phyloP scores from a whole-genome alignment of 2,329 filamentous ascomycete species.

The Sphaerulina musiva region DNA sequence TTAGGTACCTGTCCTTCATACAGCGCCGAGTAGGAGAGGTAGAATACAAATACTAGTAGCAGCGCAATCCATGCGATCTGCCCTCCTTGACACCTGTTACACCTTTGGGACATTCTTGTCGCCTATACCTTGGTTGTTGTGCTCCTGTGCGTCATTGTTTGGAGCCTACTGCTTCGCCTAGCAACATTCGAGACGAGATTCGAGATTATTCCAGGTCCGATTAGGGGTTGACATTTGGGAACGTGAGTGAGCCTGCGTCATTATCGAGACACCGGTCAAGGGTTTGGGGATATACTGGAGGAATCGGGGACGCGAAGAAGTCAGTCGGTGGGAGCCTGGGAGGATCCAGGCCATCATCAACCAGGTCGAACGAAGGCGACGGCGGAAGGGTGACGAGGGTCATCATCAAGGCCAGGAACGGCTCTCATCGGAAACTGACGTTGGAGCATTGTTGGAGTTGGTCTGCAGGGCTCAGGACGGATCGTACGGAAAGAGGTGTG shows the following conservation, averaged over 20 bases:
- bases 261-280: background rate
- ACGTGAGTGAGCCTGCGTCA: slow-evolving; percentile 3
- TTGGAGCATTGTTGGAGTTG: background rate
- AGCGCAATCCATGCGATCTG: background rate
- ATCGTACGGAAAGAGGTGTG: background rate
- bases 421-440: background rate
- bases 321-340: too few species aligned
- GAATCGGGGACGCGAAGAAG: too few species aligned
- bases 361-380: background rate
- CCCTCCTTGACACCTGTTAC: background rate
- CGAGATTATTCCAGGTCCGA: background rate
- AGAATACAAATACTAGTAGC: background rate
- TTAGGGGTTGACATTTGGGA: background rate
- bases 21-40: too few species aligned
- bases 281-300: background rate
- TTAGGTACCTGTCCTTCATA: background rate
- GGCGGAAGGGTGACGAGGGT: too few species aligned
- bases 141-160: background rate
- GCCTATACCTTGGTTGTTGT: background rate
- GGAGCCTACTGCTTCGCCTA: background rate
- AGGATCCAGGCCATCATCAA: too few species aligned
- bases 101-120: background rate
- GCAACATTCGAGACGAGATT: background rate
- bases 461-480: background rate
- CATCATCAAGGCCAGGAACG: background rate